Conservation (phyloP, 352 stramenopile genomes). For the Phytophthora citricola region DNA sequence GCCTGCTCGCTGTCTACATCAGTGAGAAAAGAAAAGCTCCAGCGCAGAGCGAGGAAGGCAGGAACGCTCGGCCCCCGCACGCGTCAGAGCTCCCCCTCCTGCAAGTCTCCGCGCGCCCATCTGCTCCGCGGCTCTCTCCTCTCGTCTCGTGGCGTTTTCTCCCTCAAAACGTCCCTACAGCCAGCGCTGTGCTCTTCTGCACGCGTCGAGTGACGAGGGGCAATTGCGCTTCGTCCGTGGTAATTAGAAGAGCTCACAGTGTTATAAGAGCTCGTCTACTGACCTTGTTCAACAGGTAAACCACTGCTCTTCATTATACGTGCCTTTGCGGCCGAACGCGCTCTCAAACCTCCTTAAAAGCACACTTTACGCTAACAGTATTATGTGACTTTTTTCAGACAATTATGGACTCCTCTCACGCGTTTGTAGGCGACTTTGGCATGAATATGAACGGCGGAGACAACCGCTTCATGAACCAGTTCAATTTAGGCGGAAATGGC, state of each 20-base stretch:
- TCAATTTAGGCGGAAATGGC: slow-evolving; percentile 51
- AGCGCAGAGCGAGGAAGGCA: slow-evolving; percentile 36
- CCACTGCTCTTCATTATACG: not conserved
- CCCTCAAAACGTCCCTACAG: slow-evolving; percentile 10
- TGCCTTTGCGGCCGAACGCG: slow-evolving; percentile 2
- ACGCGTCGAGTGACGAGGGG: slow-evolving; percentile 11
- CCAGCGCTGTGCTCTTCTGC: slow-evolving; percentile 17
- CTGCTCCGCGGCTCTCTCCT: slow-evolving; percentile 13
- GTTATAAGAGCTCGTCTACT: slow-evolving; percentile 18
- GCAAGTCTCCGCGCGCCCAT: slow-evolving; percentile 7
- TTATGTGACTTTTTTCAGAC: slow-evolving; percentile 3
- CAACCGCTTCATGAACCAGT: slow-evolving; percentile 81
- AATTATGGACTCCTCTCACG: slow-evolving; percentile 73
- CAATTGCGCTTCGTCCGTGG: slow-evolving; percentile 1
- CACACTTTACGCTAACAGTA: not conserved
- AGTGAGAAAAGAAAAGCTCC: slow-evolving; percentile 51
- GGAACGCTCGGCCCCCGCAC: slow-evolving; percentile 22
- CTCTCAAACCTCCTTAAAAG: not conserved
- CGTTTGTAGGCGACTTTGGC: slow-evolving; percentile 80
- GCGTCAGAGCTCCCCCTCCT: slow-evolving; percentile 21
- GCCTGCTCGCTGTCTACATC: slow-evolving; percentile 34
- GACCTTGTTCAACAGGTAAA: slow-evolving; percentile 8
- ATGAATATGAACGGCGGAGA: slow-evolving; percentile 67
- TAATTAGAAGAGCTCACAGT: slow-evolving; percentile 19
- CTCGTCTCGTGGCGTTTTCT: slow-evolving; percentile 17